A percentile compares a stretch with the other conserved stretches of the same genome.
phyloP scores from a whole-genome alignment of 306 rosid species.

The Trifolium repens region DNA sequence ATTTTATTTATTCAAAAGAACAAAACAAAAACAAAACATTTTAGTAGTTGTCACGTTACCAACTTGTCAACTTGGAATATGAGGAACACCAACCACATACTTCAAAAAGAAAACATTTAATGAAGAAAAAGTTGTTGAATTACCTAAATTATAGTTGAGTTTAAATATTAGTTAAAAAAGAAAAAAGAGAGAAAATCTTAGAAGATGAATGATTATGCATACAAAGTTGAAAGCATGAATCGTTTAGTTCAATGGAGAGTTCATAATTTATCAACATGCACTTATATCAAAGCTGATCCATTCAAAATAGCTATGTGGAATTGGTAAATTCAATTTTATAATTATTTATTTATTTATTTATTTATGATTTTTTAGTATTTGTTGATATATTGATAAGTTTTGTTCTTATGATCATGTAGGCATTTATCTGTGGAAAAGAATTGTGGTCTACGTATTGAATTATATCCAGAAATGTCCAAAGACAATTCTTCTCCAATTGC shows the following conservation, averaged over 20 bases:
- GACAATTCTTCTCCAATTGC: background rate
- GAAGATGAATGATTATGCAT: background rate
- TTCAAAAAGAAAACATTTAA: background rate
- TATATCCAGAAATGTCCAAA: background rate
- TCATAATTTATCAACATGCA: background rate
- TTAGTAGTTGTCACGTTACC: background rate
- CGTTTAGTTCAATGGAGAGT: background rate
- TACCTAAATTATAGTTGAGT: too few species aligned
- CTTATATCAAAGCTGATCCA: background rate
- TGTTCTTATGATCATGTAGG: background rate
- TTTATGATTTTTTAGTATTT: too few species aligned
- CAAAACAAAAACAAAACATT: too few species aligned
- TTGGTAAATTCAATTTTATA: background rate
- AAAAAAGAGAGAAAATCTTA: too few species aligned
- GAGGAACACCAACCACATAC: background rate
- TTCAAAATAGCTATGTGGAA: background rate
- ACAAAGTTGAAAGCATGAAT: background rate
- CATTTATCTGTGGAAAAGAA: background rate
- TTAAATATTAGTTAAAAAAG: too few species aligned
- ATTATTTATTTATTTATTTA: too few species aligned
- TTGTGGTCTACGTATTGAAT: background rate
- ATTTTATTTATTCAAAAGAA: too few species aligned
- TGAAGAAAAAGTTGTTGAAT: too few species aligned
- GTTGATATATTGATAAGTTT: background rate
- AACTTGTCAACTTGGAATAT: background rate